phyloP scores from a whole-genome alignment of 2,329 filamentous ascomycete genomes.

The Pseudopithomyces maydicus region DNA sequence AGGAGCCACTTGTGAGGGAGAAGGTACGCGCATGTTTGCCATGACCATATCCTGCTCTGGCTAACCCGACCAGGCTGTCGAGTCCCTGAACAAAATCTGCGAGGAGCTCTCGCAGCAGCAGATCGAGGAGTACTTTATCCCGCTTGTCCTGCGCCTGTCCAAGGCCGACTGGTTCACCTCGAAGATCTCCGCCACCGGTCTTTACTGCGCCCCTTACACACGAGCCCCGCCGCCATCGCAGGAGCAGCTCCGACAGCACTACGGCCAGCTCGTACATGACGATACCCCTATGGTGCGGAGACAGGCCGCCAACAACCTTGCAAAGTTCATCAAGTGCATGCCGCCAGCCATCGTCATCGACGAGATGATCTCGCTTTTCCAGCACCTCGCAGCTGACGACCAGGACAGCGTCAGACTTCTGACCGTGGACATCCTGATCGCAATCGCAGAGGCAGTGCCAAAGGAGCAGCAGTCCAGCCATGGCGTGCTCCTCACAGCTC shows the following conservation, averaged over 20 bases:
- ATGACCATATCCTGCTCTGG: not conserved
- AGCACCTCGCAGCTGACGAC: slow-evolving; percentile 93
- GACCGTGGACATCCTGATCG: slow-evolving; percentile 94
- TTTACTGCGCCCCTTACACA: slow-evolving; percentile 91
- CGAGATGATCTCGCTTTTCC: slow-evolving; percentile 98
- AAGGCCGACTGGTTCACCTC: slow-evolving; percentile 99
- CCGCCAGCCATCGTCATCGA: slow-evolving; percentile 87
- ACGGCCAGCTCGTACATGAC: slow-evolving; percentile 91
- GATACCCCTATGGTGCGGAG: slow-evolving; percentile 99
- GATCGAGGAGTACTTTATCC: slow-evolving; percentile 97
- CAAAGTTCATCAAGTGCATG: slow-evolving; percentile 98
- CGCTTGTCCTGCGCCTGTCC: slow-evolving; percentile 90
- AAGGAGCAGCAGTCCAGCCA: slow-evolving; percentile 98
- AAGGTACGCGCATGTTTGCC: slow-evolving; percentile 70
- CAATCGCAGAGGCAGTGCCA: slow-evolving; percentile 94
- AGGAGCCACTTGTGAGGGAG: slow-evolving; percentile 95
- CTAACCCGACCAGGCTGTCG: slow-evolving; percentile 75
- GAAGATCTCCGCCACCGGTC: slow-evolving; percentile 95
- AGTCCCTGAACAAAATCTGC: slow-evolving; percentile 99
- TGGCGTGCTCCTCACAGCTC: slow-evolving; percentile 85
- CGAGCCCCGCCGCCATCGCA: slow-evolving; percentile 88
- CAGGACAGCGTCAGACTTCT: slow-evolving; percentile 96
- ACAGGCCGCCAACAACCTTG: slow-evolving; percentile 93
- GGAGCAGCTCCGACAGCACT: slow-evolving; percentile 89
- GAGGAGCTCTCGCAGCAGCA: slow-evolving; percentile 86